Evolutionary conservation across 2,329 filamentous ascomycete genomes (phyloP), one percentile per base, ranked within the genome.

Genomic region (Aspergillus cejpii): DNA sequence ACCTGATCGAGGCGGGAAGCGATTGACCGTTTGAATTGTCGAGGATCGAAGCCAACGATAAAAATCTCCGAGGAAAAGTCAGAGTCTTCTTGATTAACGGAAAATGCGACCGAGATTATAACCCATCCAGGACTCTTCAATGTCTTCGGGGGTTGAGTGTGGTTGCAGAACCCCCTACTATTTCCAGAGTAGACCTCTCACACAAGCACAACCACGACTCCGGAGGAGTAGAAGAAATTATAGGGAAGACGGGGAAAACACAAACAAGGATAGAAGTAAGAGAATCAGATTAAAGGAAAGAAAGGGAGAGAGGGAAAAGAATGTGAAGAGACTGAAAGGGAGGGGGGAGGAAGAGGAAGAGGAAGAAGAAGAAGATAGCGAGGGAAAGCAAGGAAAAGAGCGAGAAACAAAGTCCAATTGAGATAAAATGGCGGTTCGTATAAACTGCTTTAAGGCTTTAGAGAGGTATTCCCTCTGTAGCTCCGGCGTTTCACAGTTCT

Each of bases 401-500:
- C 47, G 28, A 44, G 36, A 40, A 39, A 43, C 40, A 29, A 41
- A 46, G n/a, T n/a, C n/a, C n/a, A n/a, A n/a, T n/a, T n/a, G n/a
- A n/a, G n/a, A n/a, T n/a, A n/a, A n/a, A n/a, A 14, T 15, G 28
- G 6, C n/a, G n/a, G 28, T 31, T n/a, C n/a, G n/a, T n/a, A n/a
- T n/a, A n/a, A n/a, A n/a, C n/a, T n/a, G n/a, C n/a, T n/a, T n/a
- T n/a, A n/a, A n/a, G n/a, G n/a, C n/a, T n/a, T n/a, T n/a, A n/a
- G n/a, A n/a, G n/a, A n/a, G n/a, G n/a, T n/a, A 45, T 10, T 20
- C 14, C 17, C 7, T 45, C 46, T 43, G 48, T 47, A 49, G 50
- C 53, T 50, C 51, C 53, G 50, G 54, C 41, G 54, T 57, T 56
- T 57, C 54, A 54, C 52, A 52, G 37, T 47, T 50, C 45, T 40